Conservation (phyloP, 257 asterid genomes). For the Asclepias syriaca region DNA sequence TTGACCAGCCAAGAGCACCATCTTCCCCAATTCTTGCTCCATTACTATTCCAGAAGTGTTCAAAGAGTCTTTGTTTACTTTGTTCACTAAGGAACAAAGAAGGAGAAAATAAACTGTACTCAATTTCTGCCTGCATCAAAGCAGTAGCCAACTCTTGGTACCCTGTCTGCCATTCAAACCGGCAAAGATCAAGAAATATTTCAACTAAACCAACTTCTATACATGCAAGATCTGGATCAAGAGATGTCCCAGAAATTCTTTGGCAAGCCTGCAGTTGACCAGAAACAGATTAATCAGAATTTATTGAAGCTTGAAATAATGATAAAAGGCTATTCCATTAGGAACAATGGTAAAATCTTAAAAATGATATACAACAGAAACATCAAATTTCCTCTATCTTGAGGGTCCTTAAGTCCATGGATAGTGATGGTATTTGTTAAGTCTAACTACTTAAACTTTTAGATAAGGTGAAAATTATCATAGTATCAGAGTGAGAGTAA, state of each 20-base stretch:
- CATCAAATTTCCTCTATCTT: not conserved
- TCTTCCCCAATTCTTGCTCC: slow-evolving; percentile 97
- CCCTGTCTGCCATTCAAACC: slow-evolving; percentile 97
- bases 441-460: no score
- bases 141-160: slow-evolving; percentile 94
- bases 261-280: slow-evolving; percentile 48
- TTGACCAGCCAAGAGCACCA: slow-evolving; percentile 92
- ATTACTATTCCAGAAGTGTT: slow-evolving; percentile 88
- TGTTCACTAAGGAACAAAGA: slow-evolving; percentile 75
- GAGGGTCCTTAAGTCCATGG: not conserved
- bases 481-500: no score
- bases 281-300: slow-evolving; percentile 15
- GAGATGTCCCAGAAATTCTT: slow-evolving; percentile 32
- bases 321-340: not conserved
- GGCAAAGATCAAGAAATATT: slow-evolving; percentile 70
- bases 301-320: slow-evolving; percentile 22
- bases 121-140: slow-evolving; percentile 88
- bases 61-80: slow-evolving; percentile 79
- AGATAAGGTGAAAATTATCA: no score
- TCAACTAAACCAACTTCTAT: slow-evolving; percentile 82
- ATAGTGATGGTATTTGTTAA: not conserved
- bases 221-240: slow-evolving; percentile 47
- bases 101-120: slow-evolving; percentile 77
- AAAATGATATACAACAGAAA: not conserved
- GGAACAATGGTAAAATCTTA: not conserved